Evolutionary conservation across 2,329 filamentous ascomycete genomes (phyloP).

Genomic region (Monosporascus sp.): DNA sequence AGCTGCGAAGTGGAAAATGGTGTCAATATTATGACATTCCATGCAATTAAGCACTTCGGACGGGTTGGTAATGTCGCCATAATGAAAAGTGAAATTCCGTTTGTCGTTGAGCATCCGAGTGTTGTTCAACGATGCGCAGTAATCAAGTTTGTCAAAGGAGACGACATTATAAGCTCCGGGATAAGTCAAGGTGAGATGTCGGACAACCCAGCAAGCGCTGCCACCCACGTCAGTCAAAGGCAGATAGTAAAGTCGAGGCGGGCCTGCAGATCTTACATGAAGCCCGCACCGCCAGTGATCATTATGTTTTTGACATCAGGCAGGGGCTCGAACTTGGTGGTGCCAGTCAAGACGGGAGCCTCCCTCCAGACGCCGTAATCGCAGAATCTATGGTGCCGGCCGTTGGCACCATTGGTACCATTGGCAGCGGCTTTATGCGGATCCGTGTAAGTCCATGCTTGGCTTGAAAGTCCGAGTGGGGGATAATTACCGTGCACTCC

Average conservation of each 20-base stretch:
- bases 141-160: constrained; percentile 81
- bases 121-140: constrained; percentile 77
- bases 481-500: constrained; percentile 18
- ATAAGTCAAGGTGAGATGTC: constrained; percentile 71
- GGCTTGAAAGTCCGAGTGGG: not conserved
- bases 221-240: constrained; percentile 14
- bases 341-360: constrained; percentile 64
- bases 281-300: constrained; percentile 78
- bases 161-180: constrained; percentile 70
- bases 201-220: constrained; percentile 77
- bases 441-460: constrained; percentile 6
- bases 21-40: constrained; percentile 67
- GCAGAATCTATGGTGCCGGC: constrained; percentile 37
- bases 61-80: constrained; percentile 71
- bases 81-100: constrained; percentile 72
- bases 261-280: constrained; percentile 57
- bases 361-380: constrained; percentile 65
- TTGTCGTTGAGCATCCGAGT: constrained; percentile 61
- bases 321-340: constrained; percentile 63
- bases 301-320: constrained; percentile 72
- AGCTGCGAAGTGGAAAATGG: constrained; percentile 79
- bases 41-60: constrained; percentile 65
- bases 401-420: not conserved
- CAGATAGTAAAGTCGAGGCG: constrained; percentile 1
- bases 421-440: constrained; percentile 12